Evolutionary conservation across 345 rosid genomes (phyloP).

Genomic region (Carallia pectinifolia): DNA sequence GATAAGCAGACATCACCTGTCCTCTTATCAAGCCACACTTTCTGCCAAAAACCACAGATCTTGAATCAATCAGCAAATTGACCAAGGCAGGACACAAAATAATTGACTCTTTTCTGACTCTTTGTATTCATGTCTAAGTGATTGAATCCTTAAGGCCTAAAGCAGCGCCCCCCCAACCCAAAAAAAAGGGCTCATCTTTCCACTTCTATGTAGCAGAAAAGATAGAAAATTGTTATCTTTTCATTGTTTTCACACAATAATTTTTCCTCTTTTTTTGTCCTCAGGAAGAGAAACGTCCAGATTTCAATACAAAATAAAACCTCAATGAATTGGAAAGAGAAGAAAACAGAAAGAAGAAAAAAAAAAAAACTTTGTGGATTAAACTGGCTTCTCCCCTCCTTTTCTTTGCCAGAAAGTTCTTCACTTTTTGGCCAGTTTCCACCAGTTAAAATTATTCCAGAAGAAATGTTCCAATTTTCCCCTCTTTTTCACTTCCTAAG

Average conservation of each 20-base stretch:
- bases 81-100: not conserved
- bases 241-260: not conserved
- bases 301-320: not conserved
- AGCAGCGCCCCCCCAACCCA: not conserved
- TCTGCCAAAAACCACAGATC: slow-evolving; percentile 44
- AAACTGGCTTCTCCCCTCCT: too few species aligned
- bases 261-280: not conserved
- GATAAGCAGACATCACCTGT: slow-evolving; percentile 67
- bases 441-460: too few species aligned
- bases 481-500: too few species aligned
- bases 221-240: not conserved
- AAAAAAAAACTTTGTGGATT: too few species aligned
- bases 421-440: too few species aligned
- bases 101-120: not conserved
- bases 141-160: not conserved
- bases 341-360: too few species aligned
- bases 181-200: not conserved
- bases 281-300: not conserved
- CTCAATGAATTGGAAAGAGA: not conserved
- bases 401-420: too few species aligned
- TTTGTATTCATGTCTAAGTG: not conserved
- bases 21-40: slow-evolving; percentile 75
- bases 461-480: not conserved
- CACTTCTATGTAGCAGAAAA: not conserved
- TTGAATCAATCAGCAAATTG: slow-evolving; percentile 16